Conservation (phyloP, 139 green algal species). For the Bryopsis sp. region DNA sequence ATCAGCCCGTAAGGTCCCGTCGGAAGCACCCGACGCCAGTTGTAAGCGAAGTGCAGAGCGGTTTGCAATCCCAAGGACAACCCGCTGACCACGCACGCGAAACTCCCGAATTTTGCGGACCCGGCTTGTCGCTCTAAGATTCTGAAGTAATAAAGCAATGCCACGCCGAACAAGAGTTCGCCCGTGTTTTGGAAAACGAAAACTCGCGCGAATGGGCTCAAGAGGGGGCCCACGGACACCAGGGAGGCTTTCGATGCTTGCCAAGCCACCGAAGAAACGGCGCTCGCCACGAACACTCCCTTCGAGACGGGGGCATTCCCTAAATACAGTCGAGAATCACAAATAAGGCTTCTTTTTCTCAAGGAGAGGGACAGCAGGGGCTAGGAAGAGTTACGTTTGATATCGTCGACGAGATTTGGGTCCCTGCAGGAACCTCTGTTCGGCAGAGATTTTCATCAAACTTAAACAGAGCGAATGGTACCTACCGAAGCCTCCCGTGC, state of each 20-base stretch:
- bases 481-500: neutral
- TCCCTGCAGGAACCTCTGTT: no score
- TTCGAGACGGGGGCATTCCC: slow-evolving; percentile 13
- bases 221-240: neutral
- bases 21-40: neutral
- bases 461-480: neutral
- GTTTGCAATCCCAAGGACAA: slow-evolving; percentile 36
- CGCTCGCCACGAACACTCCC: neutral
- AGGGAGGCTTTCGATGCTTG: neutral
- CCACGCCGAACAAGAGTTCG: slow-evolving; percentile 11
- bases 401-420: no score
- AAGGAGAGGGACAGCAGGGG: no score
- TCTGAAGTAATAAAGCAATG: slow-evolving; percentile 48
- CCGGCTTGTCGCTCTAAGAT: slow-evolving; percentile 48
- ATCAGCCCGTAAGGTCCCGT: slow-evolving; percentile 40
- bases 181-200: slow-evolving; percentile 12
- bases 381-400: no score
- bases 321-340: neutral
- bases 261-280: slow-evolving; percentile 1
- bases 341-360: no score
- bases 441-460: no score
- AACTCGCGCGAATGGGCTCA: neutral
- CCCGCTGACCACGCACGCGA: slow-evolving; percentile 21
- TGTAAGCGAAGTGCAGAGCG: slow-evolving; percentile 1
- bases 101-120: slow-evolving; percentile 43